A percentile compares a stretch with the other conserved stretches of the same genome.
Evolutionary conservation across 306 rosid species (phyloP).

Genomic region (Pachyrhizus erosus): DNA sequence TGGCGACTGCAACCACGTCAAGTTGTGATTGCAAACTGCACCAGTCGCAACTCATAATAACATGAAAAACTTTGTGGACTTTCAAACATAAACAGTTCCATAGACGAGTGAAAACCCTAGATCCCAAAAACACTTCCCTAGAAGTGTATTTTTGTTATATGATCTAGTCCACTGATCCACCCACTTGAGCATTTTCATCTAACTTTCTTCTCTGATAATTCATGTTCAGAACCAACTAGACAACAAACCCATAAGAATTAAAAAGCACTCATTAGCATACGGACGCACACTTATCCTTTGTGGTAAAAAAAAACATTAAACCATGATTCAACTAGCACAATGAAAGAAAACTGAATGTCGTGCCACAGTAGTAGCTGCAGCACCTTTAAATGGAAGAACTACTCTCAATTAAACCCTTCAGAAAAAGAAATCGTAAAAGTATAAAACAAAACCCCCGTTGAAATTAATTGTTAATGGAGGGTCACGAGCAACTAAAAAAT

Average conservation of each 20-base stretch:
- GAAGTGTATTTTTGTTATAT: background rate
- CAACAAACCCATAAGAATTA: background rate
- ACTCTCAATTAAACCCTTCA: conserved; percentile 15
- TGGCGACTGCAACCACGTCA: background rate
- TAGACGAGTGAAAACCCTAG: conserved; percentile 13
- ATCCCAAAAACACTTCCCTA: background rate
- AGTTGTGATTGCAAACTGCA: background rate
- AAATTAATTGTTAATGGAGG: background rate
- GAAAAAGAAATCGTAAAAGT: background rate
- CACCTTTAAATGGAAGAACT: background rate
- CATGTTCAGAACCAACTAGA: background rate
- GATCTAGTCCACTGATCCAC: conserved; percentile 16
- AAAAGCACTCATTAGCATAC: background rate
- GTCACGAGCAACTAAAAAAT: background rate
- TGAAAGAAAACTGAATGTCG: background rate
- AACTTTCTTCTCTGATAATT: background rate
- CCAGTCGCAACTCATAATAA: background rate
- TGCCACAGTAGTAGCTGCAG: conserved; percentile 4
- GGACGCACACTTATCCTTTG: background rate
- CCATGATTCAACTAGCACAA: conserved; percentile 22
- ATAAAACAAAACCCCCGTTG: background rate
- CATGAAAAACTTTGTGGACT: background rate
- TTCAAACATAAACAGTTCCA: background rate
- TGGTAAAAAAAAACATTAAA: background rate
- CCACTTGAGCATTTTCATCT: conserved; percentile 21